phyloP scores from a whole-genome alignment of 1,284 basidiomycete species.

The Agaricales sp. region DNA sequence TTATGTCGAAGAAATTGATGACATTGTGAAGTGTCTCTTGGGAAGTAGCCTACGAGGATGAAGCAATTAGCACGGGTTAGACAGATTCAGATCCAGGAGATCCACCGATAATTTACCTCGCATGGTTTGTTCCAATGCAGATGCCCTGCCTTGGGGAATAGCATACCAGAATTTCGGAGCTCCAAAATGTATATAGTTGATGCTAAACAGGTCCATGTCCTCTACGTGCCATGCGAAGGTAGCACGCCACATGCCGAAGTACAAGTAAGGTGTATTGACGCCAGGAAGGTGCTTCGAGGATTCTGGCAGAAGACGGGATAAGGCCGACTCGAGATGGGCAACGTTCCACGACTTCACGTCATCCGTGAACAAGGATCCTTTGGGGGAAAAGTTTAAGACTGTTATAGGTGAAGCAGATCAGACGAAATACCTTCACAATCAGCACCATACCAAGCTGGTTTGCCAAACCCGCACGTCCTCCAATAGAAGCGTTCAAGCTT shows the following conservation, averaged over 20 bases:
- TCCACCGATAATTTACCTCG: conserved; percentile 38
- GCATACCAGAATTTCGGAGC: conserved; percentile 98
- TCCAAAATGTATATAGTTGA: conserved; percentile 99
- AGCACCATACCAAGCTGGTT: conserved; percentile 92
- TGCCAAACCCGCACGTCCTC: conserved; percentile 83
- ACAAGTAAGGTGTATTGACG: conserved; percentile 95
- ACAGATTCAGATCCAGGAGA: conserved; percentile 3
- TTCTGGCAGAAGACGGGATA: conserved; percentile 70
- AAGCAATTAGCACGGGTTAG: conserved; percentile 6
- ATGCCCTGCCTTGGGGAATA: conserved; percentile 78
- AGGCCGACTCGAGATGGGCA: conserved; percentile 77
- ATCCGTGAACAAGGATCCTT: conserved; percentile 81
- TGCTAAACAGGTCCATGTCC: conserved; percentile 95
- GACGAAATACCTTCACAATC: conserved; percentile 67
- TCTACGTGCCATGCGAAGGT: conserved; percentile 99
- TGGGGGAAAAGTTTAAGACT: conserved; percentile 2
- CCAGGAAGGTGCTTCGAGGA: conserved; percentile 75
- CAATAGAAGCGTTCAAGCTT: conserved; percentile 89
- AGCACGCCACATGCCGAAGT: conserved; percentile 99
- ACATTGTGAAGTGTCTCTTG: conserved; percentile 75
- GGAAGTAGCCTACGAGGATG: conserved; percentile 65
- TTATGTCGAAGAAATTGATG: conserved; percentile 96
- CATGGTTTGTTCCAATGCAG: conserved; percentile 75
- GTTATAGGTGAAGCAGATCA: conserved; percentile 5
- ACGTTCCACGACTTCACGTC: conserved; percentile 89